These are phyloP conservation scores for Arthonia radiata DNA, from an alignment of 495 filamentous ascomycete genomes.

Conservation along the genomic window DNA sequence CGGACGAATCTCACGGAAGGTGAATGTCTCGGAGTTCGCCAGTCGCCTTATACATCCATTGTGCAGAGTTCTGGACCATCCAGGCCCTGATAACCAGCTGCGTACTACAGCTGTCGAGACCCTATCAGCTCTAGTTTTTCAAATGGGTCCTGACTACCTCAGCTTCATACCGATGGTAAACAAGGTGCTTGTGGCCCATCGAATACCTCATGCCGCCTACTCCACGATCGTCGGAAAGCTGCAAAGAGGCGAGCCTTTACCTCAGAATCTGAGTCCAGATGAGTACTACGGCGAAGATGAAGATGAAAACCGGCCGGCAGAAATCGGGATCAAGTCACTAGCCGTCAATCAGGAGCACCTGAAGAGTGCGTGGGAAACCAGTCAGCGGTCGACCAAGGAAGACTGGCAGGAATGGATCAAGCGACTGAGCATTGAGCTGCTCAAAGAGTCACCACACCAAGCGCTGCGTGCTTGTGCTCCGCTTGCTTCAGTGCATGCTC, in stretches of 20 bases:
- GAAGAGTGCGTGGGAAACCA: constrained; percentile 92
- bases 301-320: constrained; percentile 54
- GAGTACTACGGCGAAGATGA: constrained; percentile 53
- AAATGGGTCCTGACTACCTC: constrained; percentile 81
- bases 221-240: constrained; percentile 74
- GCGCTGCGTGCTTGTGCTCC: constrained; percentile 81
- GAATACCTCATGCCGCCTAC: constrained; percentile 67
- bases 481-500: constrained; percentile 71
- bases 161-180: constrained; percentile 82
- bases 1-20: constrained; percentile 79
- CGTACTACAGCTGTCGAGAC: constrained; percentile 81
- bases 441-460: constrained; percentile 89
- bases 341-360: constrained; percentile 92
- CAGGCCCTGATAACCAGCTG: constrained; percentile 42
- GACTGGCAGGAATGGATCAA: constrained; percentile 99
- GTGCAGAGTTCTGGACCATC: constrained; percentile 48
- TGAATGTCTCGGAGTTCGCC: constrained; percentile 92
- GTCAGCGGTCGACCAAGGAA: constrained; percentile 80
- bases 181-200: constrained; percentile 34
- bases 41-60: constrained; percentile 85
- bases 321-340: constrained; percentile 76
- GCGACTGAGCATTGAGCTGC: constrained; percentile 78
- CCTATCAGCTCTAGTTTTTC: constrained; percentile 80
- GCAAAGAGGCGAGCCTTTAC: constrained; percentile 76
- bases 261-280: constrained; percentile 80